phyloP scores from a whole-genome alignment of 345 rosid species.

The Nephelium lappaceum region DNA sequence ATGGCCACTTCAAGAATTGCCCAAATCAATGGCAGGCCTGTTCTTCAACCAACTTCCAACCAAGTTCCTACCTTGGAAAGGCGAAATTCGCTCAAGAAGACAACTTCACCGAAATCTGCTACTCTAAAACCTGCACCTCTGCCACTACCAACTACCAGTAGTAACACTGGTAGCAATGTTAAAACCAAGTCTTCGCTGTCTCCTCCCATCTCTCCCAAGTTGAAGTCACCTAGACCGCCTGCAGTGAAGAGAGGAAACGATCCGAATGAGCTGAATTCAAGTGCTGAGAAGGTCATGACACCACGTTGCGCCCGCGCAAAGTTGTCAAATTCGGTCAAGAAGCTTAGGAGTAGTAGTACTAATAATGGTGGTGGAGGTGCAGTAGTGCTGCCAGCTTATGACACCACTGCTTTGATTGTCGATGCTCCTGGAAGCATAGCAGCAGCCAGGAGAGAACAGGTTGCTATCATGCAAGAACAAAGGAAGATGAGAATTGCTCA shows the following conservation, averaged over 20 bases:
- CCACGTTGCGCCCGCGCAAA: conserved; percentile 22
- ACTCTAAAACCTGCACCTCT: conserved; percentile 22
- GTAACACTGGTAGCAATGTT: not conserved
- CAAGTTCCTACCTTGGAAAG: conserved; percentile 51
- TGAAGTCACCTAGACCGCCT: conserved; percentile 40
- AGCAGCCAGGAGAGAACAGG: conserved; percentile 69
- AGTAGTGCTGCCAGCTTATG: conserved; percentile 7
- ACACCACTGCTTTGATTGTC: conserved; percentile 29
- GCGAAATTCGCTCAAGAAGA: conserved; percentile 47
- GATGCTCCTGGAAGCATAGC: conserved; percentile 71
- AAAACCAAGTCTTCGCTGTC: conserved; percentile 36
- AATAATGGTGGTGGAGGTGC: conserved; percentile 4
- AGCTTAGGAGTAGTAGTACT: conserved; percentile 11
- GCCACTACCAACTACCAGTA: conserved; percentile 20
- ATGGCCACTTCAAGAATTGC: conserved; percentile 26
- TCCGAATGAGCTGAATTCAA: conserved; percentile 24
- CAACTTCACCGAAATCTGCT: conserved; percentile 37
- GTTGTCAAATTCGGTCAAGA: conserved; percentile 23
- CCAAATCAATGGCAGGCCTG: conserved; percentile 56
- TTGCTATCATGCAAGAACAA: conserved; percentile 61
- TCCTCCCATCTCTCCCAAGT: conserved; percentile 63
- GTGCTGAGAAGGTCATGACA: conserved; percentile 34
- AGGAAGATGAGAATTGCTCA: conserved; percentile 62
- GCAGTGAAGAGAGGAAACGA: conserved; percentile 34
- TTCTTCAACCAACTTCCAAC: conserved; percentile 71